phyloP scores from a whole-genome alignment of 192 early-diverging fungal genomes.

The Umbelopsis ramanniana region DNA sequence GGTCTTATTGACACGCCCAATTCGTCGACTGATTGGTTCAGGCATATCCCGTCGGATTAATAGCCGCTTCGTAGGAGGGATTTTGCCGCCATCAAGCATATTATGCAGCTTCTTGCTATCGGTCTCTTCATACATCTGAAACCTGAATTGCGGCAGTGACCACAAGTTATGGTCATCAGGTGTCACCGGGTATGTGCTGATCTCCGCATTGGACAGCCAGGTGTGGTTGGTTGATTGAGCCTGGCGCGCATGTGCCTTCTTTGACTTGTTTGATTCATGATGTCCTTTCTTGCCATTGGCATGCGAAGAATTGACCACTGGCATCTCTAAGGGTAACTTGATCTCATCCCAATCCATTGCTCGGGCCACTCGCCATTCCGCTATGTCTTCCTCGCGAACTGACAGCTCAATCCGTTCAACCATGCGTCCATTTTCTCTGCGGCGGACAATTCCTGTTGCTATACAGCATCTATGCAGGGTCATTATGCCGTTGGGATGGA shows the following conservation, averaged over 20 bases:
- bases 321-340: conserved; percentile 28
- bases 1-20: conserved; percentile 34
- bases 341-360: conserved; percentile 53
- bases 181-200: conserved; percentile 51
- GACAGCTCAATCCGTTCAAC: conserved; percentile 54
- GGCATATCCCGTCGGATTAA: conserved; percentile 52
- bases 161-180: conserved; percentile 51
- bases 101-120: conserved; percentile 36
- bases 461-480: conserved; percentile 62
- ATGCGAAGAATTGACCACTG: background rate
- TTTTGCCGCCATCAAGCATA: conserved; percentile 36
- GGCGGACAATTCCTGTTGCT: conserved; percentile 45
- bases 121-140: conserved; percentile 47
- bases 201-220: conserved; percentile 58
- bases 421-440: conserved; percentile 48
- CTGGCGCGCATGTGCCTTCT: background rate
- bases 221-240: background rate
- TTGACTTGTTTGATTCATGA: background rate
- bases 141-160: conserved; percentile 53
- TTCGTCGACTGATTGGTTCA: conserved; percentile 44
- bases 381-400: conserved; percentile 58
- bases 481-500: conserved; percentile 59
- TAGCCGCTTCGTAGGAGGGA: conserved; percentile 47
- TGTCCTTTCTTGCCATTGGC: conserved; percentile 1
- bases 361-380: conserved; percentile 58